Evolutionary conservation across 73 alveolate genomes (phyloP).

Genomic region (Blepharisma japonicum): DNA sequence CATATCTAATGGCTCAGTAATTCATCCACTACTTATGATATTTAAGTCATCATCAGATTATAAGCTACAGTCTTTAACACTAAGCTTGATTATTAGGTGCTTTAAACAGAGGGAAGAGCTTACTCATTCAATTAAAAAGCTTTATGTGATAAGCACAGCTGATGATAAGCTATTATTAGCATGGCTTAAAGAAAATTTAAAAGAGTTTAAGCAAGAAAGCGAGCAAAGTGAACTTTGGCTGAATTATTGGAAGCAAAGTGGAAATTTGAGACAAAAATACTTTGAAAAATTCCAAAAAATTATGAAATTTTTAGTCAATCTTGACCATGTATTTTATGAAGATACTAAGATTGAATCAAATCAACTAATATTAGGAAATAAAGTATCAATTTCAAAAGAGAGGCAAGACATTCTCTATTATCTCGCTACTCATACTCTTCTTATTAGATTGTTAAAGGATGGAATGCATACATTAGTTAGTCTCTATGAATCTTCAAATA

Average conservation of each 20-base stretch:
- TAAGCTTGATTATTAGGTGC: background rate
- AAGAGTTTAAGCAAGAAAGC: background rate
- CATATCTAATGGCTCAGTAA: background rate
- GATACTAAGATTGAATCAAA: slow-evolving; percentile 1
- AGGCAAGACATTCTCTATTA: background rate
- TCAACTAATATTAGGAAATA: background rate
- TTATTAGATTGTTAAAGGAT: background rate
- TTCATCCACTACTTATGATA: background rate
- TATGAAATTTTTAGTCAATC: background rate
- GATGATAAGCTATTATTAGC: background rate
- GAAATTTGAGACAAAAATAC: background rate
- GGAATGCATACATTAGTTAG: slow-evolving; percentile 11
- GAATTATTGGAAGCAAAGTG: slow-evolving; percentile 8
- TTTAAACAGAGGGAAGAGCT: slow-evolving; percentile 17
- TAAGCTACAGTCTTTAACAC: background rate
- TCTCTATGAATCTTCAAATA: slow-evolving; percentile 1
- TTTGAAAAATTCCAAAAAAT: slow-evolving; percentile 2
- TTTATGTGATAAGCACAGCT: background rate
- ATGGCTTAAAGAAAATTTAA: background rate
- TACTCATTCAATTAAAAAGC: background rate
- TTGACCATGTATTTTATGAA: background rate
- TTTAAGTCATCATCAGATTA: background rate
- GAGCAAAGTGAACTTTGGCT: slow-evolving; percentile 21
- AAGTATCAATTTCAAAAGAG: background rate
- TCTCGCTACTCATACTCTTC: background rate